These are phyloP conservation scores for Mycena rebaudengoi DNA, from an alignment of 768 basidiomycete species.

Conservation along the genomic window DNA sequence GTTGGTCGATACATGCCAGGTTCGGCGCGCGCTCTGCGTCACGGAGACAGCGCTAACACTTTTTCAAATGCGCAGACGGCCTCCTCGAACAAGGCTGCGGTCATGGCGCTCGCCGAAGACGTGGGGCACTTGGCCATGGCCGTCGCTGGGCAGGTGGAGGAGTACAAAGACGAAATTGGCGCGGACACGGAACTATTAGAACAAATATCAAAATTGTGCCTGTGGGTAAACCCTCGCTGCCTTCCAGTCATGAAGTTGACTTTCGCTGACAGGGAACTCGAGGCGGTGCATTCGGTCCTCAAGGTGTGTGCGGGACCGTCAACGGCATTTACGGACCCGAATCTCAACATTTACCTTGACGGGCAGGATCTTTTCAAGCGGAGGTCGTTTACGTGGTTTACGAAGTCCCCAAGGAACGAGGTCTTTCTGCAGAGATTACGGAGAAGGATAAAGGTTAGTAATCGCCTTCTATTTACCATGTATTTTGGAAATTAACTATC, in stretches of 20 bases:
- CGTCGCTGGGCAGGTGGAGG: constrained; percentile 6
- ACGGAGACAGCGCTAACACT: no score
- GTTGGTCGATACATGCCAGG: constrained; percentile 11
- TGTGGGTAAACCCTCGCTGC: not conserved
- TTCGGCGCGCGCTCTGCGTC: not conserved
- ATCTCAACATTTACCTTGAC: no score
- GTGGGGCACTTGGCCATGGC: not conserved
- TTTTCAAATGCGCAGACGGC: constrained; percentile 9
- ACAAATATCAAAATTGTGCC: constrained; percentile 12
- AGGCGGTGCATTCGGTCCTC: constrained; percentile 12
- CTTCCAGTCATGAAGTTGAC: not conserved
- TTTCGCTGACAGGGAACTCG: constrained; percentile 1
- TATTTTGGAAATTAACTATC: not conserved
- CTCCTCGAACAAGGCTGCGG: constrained; percentile 4
- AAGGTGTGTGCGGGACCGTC: no score
- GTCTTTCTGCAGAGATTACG: no score
- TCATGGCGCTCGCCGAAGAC: not conserved
- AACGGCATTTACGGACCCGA: no score
- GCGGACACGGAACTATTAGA: not conserved
- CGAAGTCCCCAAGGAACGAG: no score
- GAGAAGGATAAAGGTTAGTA: no score
- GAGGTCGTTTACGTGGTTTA: no score
- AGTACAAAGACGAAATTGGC: not conserved
- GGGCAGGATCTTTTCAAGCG: no score
- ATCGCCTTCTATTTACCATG: no score